Evolutionary conservation across 2,329 filamentous ascomycete genomes (phyloP), one percentile per base, ranked within the genome.

Genomic region (Diaporthe destruens): DNA sequence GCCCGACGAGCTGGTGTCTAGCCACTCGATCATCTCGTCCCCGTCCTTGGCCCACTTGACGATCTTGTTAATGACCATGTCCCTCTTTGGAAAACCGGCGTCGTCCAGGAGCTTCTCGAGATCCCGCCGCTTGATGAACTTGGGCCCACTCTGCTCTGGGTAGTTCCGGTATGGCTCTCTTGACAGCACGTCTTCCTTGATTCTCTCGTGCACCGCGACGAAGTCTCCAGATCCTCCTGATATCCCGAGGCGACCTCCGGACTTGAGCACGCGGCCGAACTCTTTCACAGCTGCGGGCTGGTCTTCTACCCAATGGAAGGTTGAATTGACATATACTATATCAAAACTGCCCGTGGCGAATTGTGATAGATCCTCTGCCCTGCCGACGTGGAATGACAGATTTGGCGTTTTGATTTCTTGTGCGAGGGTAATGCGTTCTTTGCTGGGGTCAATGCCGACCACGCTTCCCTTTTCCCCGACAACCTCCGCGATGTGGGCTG

Each of bases 381-480:
- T 53, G 44, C 61, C 61, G 18, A 66, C 61, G 4, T 53, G n/a
- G 6, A 66, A 66, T n/a, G 61, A 53, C 2, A 66, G 29, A 1
- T 66, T 66, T 12, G 61, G n/a, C 11, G 44, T 66, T 39, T 51
- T 49, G 47, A 66, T 36, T 7, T 53, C 44, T 53, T 66, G 61
- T 0, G 61, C 61, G 32, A 55, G 74, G 5, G 76, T 76, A 29
- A 82, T 76, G 49, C 79, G 78, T 74, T 78, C 77, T 61, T 78
- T 77, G 75, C 79, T 81, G 5, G 81, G 79, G 73, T 83, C 82
- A 68, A 84, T 80, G 57, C 79, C 80, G 6, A 66, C 47, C n/a
- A 66, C 61, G 5, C 47, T 53, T 7, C 61, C 61, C 6, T 39
- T 66, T 20, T 75, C 74, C 36, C 76, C 77, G 9, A 77, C 76